phyloP scores from a whole-genome alignment of 2,329 filamentous ascomycete genomes.

The Stagonosporopsis vannaccii region DNA sequence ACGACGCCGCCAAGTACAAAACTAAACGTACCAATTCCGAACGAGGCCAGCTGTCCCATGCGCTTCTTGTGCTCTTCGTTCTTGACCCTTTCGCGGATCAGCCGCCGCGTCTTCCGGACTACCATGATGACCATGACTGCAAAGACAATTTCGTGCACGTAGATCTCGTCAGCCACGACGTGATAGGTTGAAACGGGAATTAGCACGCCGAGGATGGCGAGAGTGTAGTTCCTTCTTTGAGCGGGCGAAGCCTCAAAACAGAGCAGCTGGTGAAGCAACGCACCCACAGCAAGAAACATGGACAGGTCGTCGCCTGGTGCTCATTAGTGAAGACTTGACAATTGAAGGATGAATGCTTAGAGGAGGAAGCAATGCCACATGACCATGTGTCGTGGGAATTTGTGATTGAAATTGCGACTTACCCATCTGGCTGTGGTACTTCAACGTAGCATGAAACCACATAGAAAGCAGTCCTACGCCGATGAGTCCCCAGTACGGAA shows the following conservation, averaged over 20 bases:
- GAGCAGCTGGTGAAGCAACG: conserved; percentile 60
- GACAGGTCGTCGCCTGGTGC: conserved; percentile 62
- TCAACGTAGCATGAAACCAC: conserved; percentile 55
- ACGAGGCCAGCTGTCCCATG: conserved; percentile 35
- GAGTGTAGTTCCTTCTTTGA: conserved; percentile 34
- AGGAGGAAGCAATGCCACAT: no score
- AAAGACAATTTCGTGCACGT: conserved; percentile 49
- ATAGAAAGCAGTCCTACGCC: conserved; percentile 53
- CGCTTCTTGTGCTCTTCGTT: conserved; percentile 31
- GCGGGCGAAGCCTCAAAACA: conserved; percentile 47
- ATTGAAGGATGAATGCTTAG: no score
- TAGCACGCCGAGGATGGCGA: conserved; percentile 38
- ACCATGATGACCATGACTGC: conserved; percentile 54
- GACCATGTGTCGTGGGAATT: no score
- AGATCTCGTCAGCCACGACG: conserved; percentile 50
- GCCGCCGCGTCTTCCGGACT: conserved; percentile 31
- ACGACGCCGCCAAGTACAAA: neutral
- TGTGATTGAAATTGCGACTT: no score
- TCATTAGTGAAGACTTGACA: conserved; percentile 2
- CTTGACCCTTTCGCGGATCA: conserved; percentile 39
- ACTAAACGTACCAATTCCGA: conserved; percentile 37
- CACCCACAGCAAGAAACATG: conserved; percentile 63
- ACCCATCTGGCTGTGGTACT: conserved; percentile 58
- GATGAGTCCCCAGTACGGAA: conserved; percentile 54
- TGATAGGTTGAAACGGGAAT: conserved; percentile 48